Percentiles rank a stretch among this genome's conserved stretches.
Evolutionary conservation across 116 monocot genomes (phyloP).

Genomic region (Dioscorea cayenensis): DNA sequence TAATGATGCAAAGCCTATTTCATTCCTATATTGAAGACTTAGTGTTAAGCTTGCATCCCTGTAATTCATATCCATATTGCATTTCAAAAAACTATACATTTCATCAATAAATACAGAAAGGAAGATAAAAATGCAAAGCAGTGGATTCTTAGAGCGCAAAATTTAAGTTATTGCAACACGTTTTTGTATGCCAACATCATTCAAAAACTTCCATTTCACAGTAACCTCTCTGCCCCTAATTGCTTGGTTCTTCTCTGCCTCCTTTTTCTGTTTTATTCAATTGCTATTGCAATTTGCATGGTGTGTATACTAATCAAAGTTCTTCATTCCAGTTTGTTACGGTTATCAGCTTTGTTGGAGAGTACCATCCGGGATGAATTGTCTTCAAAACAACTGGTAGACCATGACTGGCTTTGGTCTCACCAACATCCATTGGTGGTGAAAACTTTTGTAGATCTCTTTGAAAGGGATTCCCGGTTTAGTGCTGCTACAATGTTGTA

Average conservation of each 20-base stretch:
- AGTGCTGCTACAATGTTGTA: constrained; percentile 56
- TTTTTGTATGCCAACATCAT: too few relatives aligned
- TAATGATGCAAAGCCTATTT: background rate
- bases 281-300: background rate
- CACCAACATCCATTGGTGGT: constrained; percentile 70
- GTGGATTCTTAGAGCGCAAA: too few relatives aligned
- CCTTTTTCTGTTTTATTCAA: background rate
- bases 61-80: too few relatives aligned
- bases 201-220: too few relatives aligned
- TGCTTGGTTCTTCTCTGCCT: background rate
- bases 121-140: too few relatives aligned
- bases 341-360: constrained; percentile 61
- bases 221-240: too few relatives aligned
- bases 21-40: background rate
- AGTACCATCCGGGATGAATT: constrained; percentile 58
- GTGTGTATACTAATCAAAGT: background rate
- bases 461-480: constrained; percentile 64
- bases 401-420: constrained; percentile 89
- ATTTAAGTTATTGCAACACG: too few relatives aligned
- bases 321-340: constrained; percentile 58
- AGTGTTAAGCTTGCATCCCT: background rate
- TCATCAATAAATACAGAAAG: too few relatives aligned
- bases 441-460: constrained; percentile 66
- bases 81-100: too few relatives aligned
- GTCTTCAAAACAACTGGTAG: constrained; percentile 56